A percentile compares a stretch with the other conserved stretches of the same genome.
Evolutionary conservation across 805 yeast genomes (phyloP).

Genomic region (Zygoascus biomembranicola): DNA sequence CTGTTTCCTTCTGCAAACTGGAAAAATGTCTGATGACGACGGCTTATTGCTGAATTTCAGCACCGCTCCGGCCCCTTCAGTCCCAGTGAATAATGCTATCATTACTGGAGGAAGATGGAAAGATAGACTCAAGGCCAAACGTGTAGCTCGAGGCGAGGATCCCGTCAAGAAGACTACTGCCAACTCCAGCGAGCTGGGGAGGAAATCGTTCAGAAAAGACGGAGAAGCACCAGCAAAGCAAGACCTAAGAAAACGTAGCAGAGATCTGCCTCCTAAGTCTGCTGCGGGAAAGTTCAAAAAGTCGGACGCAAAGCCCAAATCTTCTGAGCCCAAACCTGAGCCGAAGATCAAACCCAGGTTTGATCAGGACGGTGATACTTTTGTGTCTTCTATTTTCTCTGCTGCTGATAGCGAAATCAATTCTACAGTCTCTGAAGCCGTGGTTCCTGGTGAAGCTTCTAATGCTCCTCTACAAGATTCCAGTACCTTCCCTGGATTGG

Average conservation of each 20-base stretch:
- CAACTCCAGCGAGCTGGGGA: not conserved
- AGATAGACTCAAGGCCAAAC: slow-evolving; percentile 59
- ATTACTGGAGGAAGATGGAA: slow-evolving; percentile 71
- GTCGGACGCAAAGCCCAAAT: not conserved
- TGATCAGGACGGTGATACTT: slow-evolving; percentile 13
- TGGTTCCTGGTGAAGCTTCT: slow-evolving; percentile 42
- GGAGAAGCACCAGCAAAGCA: not conserved
- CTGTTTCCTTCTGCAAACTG: no score
- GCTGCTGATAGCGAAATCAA: not conserved
- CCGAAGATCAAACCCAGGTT: slow-evolving; percentile 4
- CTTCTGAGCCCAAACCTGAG: not conserved
- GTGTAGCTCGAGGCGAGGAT: slow-evolving; percentile 18
- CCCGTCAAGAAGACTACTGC: slow-evolving; percentile 3
- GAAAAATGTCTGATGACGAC: slow-evolving; percentile 30
- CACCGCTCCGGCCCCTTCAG: slow-evolving; percentile 3
- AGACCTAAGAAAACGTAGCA: not conserved
- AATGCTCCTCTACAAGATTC: slow-evolving; percentile 79
- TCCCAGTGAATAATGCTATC: slow-evolving; percentile 1
- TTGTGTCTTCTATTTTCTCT: slow-evolving; percentile 14
- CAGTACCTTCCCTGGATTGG: slow-evolving; percentile 63
- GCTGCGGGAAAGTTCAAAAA: slow-evolving; percentile 1
- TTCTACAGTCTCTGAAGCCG: not conserved
- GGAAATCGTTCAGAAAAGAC: not conserved
- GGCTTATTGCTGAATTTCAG: slow-evolving; percentile 73
- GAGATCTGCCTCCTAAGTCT: not conserved